These are phyloP conservation scores for Pistacia integerrima DNA, from an alignment of 345 rosid species.

Conservation along the genomic window DNA sequence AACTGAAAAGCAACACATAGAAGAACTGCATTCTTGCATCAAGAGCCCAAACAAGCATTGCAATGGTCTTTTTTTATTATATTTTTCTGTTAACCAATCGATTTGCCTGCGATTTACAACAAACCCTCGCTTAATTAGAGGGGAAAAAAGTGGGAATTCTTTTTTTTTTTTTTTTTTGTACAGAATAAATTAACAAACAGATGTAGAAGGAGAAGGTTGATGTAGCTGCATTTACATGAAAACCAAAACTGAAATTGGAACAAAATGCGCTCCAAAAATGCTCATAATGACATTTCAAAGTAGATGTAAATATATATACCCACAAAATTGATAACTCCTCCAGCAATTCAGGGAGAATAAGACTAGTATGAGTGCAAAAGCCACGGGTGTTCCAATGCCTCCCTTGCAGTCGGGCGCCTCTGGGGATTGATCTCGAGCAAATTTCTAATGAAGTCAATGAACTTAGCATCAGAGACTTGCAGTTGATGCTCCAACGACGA, in stretches of 20 bases:
- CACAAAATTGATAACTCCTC: slow-evolving; percentile 6
- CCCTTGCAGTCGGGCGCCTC: slow-evolving; percentile 75
- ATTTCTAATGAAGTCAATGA: slow-evolving; percentile 59
- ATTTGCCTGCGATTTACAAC: slow-evolving; percentile 22
- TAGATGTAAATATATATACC: not conserved
- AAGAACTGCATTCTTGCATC: not conserved
- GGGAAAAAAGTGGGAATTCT: not conserved
- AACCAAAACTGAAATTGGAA: slow-evolving; percentile 36
- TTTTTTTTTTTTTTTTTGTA: slow-evolving; percentile 8
- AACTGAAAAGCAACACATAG: not conserved
- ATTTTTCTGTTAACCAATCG: slow-evolving; percentile 19
- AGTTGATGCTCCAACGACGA: slow-evolving; percentile 66
- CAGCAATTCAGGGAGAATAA: not conserved
- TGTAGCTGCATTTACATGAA: slow-evolving; percentile 14
- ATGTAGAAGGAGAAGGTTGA: not conserved
- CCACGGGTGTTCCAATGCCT: slow-evolving; percentile 94
- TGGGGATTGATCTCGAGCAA: slow-evolving; percentile 81
- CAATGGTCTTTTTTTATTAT: slow-evolving; percentile 14
- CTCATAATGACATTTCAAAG: not conserved
- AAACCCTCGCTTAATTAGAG: slow-evolving; percentile 12
- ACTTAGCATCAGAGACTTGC: slow-evolving; percentile 52
- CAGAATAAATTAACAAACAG: slow-evolving; percentile 14
- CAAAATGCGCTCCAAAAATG: not conserved
- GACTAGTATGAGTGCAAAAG: slow-evolving; percentile 44
- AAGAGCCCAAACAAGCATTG: slow-evolving; percentile 1